phyloP scores from a whole-genome alignment of 805 yeast genomes.

The Yamadazyma kitorensis region DNA sequence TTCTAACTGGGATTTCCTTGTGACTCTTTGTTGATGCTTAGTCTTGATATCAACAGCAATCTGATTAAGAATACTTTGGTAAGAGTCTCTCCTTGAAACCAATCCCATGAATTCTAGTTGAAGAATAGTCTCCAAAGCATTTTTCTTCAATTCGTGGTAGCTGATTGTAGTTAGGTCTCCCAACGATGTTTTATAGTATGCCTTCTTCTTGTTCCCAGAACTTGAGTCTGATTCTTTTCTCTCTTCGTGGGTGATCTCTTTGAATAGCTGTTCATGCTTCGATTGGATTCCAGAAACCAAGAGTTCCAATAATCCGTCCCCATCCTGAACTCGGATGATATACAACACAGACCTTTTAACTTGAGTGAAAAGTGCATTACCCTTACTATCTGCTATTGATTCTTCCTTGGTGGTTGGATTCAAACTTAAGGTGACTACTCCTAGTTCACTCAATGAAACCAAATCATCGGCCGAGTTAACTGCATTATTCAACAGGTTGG shows the following conservation, averaged over 20 bases:
- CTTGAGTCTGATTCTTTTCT: slow-evolving; percentile 17
- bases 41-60: slow-evolving; percentile 75
- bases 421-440: slow-evolving; percentile 53
- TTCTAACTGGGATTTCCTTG: slow-evolving; percentile 39
- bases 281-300: slow-evolving; percentile 64
- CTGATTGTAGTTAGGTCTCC: slow-evolving; percentile 49
- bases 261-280: slow-evolving; percentile 66
- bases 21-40: slow-evolving; percentile 42
- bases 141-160: slow-evolving; percentile 74
- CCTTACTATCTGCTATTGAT: slow-evolving; percentile 52
- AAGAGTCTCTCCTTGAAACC: slow-evolving; percentile 64
- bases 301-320: slow-evolving; percentile 63
- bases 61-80: slow-evolving; percentile 76
- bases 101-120: slow-evolving; percentile 69
- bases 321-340: slow-evolving; percentile 78
- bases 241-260: slow-evolving; percentile 51
- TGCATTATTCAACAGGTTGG: slow-evolving; percentile 41
- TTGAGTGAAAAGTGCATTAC: slow-evolving; percentile 61
- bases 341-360: slow-evolving; percentile 81
- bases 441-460: slow-evolving; percentile 50
- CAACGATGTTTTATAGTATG: slow-evolving; percentile 44
- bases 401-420: slow-evolving; percentile 50
- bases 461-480: slow-evolving; percentile 35
- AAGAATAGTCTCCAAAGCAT: slow-evolving; percentile 69
- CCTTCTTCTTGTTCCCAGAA: slow-evolving; percentile 35